These are phyloP conservation scores for Suillus alpinus DNA, from an alignment of 768 basidiomycete genomes.

Conservation along the genomic window DNA sequence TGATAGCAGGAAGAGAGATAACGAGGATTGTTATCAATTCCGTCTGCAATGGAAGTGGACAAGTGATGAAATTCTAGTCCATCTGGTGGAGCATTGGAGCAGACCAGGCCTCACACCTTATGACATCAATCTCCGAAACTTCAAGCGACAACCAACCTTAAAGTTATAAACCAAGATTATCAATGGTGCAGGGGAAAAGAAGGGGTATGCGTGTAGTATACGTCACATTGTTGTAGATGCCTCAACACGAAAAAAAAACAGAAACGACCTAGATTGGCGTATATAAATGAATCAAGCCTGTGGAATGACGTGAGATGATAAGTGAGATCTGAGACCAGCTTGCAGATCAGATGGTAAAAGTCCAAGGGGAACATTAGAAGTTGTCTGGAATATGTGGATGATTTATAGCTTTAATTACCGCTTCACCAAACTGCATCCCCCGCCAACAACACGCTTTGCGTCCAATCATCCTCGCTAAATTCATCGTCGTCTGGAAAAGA, in stretches of 20 bases:
- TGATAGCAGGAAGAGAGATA: constrained; percentile 21
- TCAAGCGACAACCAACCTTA: not conserved
- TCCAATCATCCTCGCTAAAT: constrained; percentile 62
- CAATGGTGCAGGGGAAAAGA: constrained; percentile 7
- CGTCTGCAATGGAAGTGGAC: not conserved
- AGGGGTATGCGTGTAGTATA: constrained; percentile 24
- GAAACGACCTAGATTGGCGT: not conserved
- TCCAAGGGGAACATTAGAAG: constrained; percentile 8
- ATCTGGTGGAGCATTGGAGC: not conserved
- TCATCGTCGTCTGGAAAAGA: constrained; percentile 37
- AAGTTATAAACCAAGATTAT: constrained; percentile 1
- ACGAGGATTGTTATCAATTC: not conserved
- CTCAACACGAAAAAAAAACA: not conserved
- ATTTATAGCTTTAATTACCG: not conserved
- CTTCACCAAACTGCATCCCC: constrained; percentile 41
- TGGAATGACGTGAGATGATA: constrained; percentile 12
- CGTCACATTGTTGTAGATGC: constrained; percentile 6
- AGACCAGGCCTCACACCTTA: not conserved
- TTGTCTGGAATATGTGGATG: constrained; percentile 10
- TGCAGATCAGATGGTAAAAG: constrained; percentile 24
- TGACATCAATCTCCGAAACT: not conserved
- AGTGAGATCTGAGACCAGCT: constrained; percentile 27
- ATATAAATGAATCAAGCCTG: constrained; percentile 6
- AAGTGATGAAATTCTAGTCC: constrained; percentile 18
- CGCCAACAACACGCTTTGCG: constrained; percentile 66